Percentiles rank a stretch among this genome's conserved stretches.
Conservation (phyloP, 1,284 basidiomycete species). For the Ustilago curta region DNA sequence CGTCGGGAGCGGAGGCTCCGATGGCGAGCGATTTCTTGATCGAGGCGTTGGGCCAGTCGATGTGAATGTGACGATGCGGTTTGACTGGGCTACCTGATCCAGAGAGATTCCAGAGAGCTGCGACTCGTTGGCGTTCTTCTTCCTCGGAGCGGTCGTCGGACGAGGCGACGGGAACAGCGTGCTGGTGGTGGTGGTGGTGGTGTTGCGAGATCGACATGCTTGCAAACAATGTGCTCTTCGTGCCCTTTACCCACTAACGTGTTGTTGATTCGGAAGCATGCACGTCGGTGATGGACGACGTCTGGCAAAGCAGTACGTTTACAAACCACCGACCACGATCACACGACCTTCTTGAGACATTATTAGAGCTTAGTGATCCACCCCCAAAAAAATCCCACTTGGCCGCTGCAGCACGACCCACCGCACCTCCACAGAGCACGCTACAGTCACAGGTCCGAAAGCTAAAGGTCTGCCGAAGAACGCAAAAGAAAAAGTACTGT, state of each 20-base stretch:
- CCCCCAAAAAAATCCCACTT: no score
- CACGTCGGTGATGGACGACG: no score
- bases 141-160: constrained; percentile 12
- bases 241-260: background rate
- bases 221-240: background rate
- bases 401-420: no score
- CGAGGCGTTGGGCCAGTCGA: constrained; percentile 57
- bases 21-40: constrained; percentile 60
- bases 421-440: no score
- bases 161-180: background rate
- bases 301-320: no score
- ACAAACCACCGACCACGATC: no score
- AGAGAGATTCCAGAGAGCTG: constrained; percentile 38
- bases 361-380: no score
- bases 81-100: constrained; percentile 8
- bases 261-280: background rate
- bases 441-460: no score
- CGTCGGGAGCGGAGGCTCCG: constrained; percentile 47
- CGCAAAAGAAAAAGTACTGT: no score
- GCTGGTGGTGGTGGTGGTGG: background rate
- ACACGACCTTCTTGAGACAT: no score
- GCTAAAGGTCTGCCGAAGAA: no score
- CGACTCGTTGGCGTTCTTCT: constrained; percentile 23
- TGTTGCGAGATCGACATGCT: constrained; percentile 8
- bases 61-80: constrained; percentile 50